Evolutionary conservation across 768 basidiomycete genomes (phyloP).

Genomic region (Phlebiopsis flavidoalba): DNA sequence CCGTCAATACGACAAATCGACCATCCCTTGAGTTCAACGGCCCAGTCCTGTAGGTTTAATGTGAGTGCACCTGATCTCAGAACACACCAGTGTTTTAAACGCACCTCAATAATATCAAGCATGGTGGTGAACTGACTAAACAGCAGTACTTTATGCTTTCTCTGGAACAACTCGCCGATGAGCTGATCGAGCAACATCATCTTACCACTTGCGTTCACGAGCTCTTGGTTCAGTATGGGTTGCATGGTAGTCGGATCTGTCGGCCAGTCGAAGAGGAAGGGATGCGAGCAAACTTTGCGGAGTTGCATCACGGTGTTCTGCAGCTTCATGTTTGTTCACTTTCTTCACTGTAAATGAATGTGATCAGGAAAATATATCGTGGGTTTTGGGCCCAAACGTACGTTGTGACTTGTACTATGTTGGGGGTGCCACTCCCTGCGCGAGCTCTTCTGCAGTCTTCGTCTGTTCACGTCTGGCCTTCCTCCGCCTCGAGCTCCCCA

Average conservation of each 20-base stretch:
- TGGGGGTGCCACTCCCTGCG: slow-evolving; percentile 55
- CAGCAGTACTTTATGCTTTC: slow-evolving; percentile 79
- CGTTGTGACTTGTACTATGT: slow-evolving; percentile 54
- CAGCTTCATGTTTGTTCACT: slow-evolving; percentile 87
- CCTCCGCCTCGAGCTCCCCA: slow-evolving; percentile 35
- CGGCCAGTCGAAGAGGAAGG: slow-evolving; percentile 87
- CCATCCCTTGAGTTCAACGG: slow-evolving; percentile 77
- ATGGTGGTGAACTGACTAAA: slow-evolving; percentile 96
- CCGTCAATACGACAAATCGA: slow-evolving; percentile 90
- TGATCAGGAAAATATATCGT: neutral
- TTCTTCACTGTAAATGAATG: slow-evolving; percentile 58
- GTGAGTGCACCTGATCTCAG: neutral
- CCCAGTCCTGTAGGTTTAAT: slow-evolving; percentile 67
- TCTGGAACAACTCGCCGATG: slow-evolving; percentile 72
- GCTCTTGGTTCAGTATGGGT: slow-evolving; percentile 66
- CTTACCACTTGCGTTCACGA: slow-evolving; percentile 88
- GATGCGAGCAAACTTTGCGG: slow-evolving; percentile 93
- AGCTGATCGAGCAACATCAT: slow-evolving; percentile 95
- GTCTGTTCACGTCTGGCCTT: slow-evolving; percentile 26
- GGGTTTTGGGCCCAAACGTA: slow-evolving; percentile 33
- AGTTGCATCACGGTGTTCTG: slow-evolving; percentile 95
- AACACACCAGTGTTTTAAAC: slow-evolving; percentile 12
- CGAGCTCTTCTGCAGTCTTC: slow-evolving; percentile 48
- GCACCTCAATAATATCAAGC: slow-evolving; percentile 91
- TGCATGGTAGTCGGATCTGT: slow-evolving; percentile 54